Percentiles rank a stretch among this genome's conserved stretches.
Conservation (phyloP, 139 green algal species). For the Edaphochlamys debaryana region DNA sequence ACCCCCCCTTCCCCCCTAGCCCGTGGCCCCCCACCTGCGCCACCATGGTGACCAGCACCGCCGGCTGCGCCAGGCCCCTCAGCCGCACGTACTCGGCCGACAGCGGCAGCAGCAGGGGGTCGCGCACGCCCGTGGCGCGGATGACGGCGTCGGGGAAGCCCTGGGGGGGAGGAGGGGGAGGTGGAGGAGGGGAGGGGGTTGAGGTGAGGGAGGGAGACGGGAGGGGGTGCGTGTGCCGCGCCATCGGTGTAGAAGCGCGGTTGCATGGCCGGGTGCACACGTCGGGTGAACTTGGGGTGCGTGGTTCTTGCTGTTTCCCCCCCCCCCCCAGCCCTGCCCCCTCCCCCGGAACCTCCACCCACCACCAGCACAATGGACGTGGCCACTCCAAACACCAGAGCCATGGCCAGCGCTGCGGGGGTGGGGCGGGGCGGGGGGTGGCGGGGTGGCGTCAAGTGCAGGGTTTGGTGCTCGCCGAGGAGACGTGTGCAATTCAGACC, state of each 20-base stretch:
- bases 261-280: too few species aligned
- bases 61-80: conserved; percentile 75
- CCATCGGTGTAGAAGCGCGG: too few species aligned
- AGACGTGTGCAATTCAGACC: too few species aligned
- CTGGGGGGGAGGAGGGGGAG: not conserved
- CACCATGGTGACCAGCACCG: conserved; percentile 76
- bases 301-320: too few species aligned
- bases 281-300: too few species aligned
- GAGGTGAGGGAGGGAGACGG: too few species aligned
- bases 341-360: not conserved
- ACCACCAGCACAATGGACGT: conserved; percentile 19
- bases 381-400: conserved; percentile 22
- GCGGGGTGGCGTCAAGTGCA: too few species aligned
- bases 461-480: too few species aligned
- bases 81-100: conserved; percentile 77
- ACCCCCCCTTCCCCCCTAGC: too few species aligned
- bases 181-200: not conserved
- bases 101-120: conserved; percentile 61
- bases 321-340: not conserved
- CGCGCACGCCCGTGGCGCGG: conserved; percentile 38
- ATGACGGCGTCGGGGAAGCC: conserved; percentile 25
- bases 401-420: conserved; percentile 24
- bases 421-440: too few species aligned
- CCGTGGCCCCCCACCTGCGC: conserved; percentile 45
- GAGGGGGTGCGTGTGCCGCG: too few species aligned